Percentiles rank a stretch among this genome's conserved stretches.
These are phyloP conservation scores for Pseudonitzschia multistriata DNA, from an alignment of 108 stramenopile genomes.

Conservation along the genomic window DNA sequence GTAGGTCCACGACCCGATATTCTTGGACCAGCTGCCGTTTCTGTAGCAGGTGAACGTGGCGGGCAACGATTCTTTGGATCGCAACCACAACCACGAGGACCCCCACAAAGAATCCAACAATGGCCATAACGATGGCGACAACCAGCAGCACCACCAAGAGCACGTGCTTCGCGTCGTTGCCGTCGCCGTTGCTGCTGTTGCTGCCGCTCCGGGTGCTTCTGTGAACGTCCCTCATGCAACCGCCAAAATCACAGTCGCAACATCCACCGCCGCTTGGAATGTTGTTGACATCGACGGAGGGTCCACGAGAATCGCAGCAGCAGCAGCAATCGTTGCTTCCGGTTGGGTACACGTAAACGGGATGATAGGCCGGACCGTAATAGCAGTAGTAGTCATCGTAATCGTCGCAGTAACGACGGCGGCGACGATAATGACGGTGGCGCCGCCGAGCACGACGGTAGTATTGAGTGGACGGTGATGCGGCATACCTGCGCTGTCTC, in stretches of 20 bases:
- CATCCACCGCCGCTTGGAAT: background rate
- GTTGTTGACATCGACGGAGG: background rate
- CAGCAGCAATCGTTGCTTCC: constrained; percentile 9
- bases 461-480: background rate
- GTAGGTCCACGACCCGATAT: constrained; percentile 25
- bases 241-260: constrained; percentile 6
- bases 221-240: background rate
- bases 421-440: background rate
- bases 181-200: background rate
- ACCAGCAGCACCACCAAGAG: constrained; percentile 17
- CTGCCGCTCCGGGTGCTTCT: constrained; percentile 6
- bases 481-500: background rate
- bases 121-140: constrained; percentile 26
- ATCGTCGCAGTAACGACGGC: background rate
- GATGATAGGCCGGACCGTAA: background rate
- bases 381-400: constrained; percentile 1
- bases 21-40: constrained; percentile 25
- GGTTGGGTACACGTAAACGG: background rate
- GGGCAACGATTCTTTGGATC: constrained; percentile 18
- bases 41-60: constrained; percentile 25
- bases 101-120: constrained; percentile 26
- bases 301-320: constrained; percentile 6
- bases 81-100: constrained; percentile 15
- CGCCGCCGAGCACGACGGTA: constrained; percentile 17
- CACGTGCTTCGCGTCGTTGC: background rate